Base-by-base conservation (phyloP, 1,284 basidiomycete genomes). In the Puccinia novopanici region DNA sequence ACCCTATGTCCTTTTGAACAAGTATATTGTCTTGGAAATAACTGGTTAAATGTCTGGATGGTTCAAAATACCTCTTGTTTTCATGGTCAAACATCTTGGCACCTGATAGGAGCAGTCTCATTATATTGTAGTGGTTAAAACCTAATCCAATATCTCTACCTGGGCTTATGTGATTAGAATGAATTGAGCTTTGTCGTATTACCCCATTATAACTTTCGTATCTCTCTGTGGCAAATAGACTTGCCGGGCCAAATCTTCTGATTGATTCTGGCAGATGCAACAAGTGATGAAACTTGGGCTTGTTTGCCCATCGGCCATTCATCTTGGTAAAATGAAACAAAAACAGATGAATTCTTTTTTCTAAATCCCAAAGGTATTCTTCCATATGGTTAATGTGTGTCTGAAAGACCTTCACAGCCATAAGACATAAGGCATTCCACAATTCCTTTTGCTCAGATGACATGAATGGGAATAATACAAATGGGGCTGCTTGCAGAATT, bases 281-380 rank as follows among this genome's bases (percentile, higher is more conserved):
- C 5, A 85, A 6, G 8, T 84, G 68, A 50, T 84, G 84, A 52
- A 84, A 87, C 75, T 88, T 87, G 0, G 86, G 85, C 78, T 88
- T 87, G 76, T 87, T 87, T 80, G 87, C 86, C 87, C 86, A 87
- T 17, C 2, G 2, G 1, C 45, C 45, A 13, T 2, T 13, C 45
- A 48, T 48, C 17, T 2, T 17, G 17, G 45, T 6, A 3, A 48
- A 2, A 13, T 48, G 10, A 17, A 17, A 48, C 8, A 48, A 3
- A 6, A 48, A 48, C 10, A 2, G 2, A 3, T 48, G 10, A 1
- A 48, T 48, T 10, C 8, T 2, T 0, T 13, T 2, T 48, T 2
- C 1, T 6, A 48, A 48, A 1, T 48, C 17, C 1, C 2, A 48
- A 48, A 48, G 10, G 1, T 48, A 48, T 17, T 48, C 2, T 48